These are phyloP conservation scores for Scheffersomyces coipomensis DNA, from an alignment of 805 yeast genomes.

Conservation along the genomic window DNA sequence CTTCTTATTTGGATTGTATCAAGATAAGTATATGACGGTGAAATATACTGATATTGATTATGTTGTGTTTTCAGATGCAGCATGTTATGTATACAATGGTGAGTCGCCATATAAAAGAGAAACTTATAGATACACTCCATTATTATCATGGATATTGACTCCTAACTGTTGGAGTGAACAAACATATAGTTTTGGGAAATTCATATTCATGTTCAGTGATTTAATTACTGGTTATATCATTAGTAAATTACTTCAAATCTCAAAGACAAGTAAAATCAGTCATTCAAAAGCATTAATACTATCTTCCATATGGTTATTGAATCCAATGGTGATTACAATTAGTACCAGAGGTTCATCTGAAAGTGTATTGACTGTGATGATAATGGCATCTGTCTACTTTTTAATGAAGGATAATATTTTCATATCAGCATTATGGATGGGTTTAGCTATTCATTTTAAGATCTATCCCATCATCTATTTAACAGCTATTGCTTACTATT, in stretches of 20 bases:
- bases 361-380: constrained; percentile 77
- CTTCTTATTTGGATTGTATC: constrained; percentile 78
- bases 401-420: constrained; percentile 30
- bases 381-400: constrained; percentile 56
- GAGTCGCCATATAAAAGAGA: constrained; percentile 78
- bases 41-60: constrained; percentile 95
- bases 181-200: constrained; percentile 69
- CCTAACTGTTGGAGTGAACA: constrained; percentile 56
- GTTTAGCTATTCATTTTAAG: constrained; percentile 83
- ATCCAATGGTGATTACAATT: constrained; percentile 93
- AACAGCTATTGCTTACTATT: constrained; percentile 61
- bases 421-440: constrained; percentile 50
- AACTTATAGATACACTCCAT: constrained; percentile 91
- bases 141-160: constrained; percentile 76
- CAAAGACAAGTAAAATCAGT: constrained; percentile 14
- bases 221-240: constrained; percentile 71
- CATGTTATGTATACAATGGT: constrained; percentile 59
- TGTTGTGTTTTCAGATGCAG: constrained; percentile 90
- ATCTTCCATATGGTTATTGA: constrained; percentile 76
- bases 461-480: constrained; percentile 88
- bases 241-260: constrained; percentile 29
- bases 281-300: constrained; percentile 37
- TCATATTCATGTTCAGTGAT: constrained; percentile 75
- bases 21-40: constrained; percentile 75
- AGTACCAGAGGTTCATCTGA: constrained; percentile 94